Evolutionary conservation across 176 grass and related monocot genomes (phyloP).

Genomic region (Carex pumila): DNA sequence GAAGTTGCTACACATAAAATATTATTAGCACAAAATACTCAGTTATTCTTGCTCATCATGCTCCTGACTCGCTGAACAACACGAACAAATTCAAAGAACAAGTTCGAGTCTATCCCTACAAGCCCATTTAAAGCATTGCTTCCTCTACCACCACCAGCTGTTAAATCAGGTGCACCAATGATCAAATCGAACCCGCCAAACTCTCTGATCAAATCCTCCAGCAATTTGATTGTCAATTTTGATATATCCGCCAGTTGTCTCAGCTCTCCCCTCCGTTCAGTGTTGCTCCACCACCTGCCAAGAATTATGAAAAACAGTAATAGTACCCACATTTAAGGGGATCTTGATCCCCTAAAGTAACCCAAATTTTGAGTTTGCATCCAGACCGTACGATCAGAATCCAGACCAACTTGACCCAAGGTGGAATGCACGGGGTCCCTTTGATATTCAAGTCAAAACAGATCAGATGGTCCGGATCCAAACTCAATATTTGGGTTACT

Average conservation of each 20-base stretch:
- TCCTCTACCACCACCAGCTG: slow-evolving; percentile 24
- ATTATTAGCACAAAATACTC: neutral
- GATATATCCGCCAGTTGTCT: slow-evolving; percentile 42
- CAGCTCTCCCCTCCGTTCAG: slow-evolving; percentile 45
- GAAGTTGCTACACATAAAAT: neutral
- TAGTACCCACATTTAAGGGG: neutral
- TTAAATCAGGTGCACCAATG: slow-evolving; percentile 43
- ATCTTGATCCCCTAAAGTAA: too few species aligned
- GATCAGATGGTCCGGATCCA: too few species aligned
- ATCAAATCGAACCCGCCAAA: slow-evolving; percentile 83
- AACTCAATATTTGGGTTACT: too few species aligned
- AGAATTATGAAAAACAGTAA: neutral
- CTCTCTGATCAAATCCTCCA: slow-evolving; percentile 34
- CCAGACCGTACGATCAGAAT: too few species aligned
- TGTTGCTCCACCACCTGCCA: slow-evolving; percentile 50
- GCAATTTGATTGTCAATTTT: slow-evolving; percentile 31
- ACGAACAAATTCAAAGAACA: slow-evolving; percentile 59
- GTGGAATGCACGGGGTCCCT: too few species aligned
- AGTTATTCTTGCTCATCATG: slow-evolving; percentile 30
- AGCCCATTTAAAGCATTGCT: slow-evolving; percentile 33
- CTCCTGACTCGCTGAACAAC: slow-evolving; percentile 52
- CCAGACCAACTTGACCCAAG: too few species aligned
- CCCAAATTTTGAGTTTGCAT: too few species aligned
- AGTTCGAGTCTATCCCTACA: slow-evolving; percentile 56
- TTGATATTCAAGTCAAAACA: too few species aligned